Conservation (phyloP, 192 early-diverging fungal genomes). For the Coemansia sp. region DNA sequence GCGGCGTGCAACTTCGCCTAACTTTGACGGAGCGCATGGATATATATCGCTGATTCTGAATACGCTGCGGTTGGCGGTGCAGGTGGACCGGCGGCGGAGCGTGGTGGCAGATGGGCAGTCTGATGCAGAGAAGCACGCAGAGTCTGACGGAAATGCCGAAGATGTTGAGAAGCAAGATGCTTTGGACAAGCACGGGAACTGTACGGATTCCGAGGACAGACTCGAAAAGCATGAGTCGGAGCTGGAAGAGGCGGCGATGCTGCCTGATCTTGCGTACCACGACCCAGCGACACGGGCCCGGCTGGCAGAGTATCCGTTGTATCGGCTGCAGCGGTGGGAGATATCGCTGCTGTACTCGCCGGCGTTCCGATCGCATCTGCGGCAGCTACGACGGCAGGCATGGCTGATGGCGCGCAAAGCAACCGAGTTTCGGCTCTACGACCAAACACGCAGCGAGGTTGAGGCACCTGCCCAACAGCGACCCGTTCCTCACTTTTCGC, state of each 20-base stretch:
- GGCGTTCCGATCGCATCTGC: conserved; percentile 39
- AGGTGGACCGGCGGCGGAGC: conserved; percentile 36
- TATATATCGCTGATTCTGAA: conserved; percentile 53
- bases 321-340: conserved; percentile 53
- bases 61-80: conserved; percentile 49
- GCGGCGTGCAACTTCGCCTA: conserved; percentile 36
- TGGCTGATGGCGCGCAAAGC: conserved; percentile 23
- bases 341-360: conserved; percentile 46
- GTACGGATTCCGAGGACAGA: neutral
- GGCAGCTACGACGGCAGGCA: conserved; percentile 40
- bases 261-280: conserved; percentile 44
- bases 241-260: conserved; percentile 27
- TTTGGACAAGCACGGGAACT: neutral
- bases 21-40: conserved; percentile 49
- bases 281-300: conserved; percentile 38
- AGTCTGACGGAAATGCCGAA: neutral
- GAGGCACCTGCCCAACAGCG: conserved; percentile 17
- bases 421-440: conserved; percentile 41
- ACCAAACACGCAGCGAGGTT: conserved; percentile 22
- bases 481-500: conserved; percentile 50
- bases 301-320: conserved; percentile 44
- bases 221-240: neutral
- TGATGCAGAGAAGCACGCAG: neutral
- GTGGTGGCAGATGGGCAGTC: neutral
- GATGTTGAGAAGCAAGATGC: neutral